These are phyloP conservation scores for Zea mays DNA, from an alignment of 176 grass and related monocot species.

Conservation along the genomic window DNA sequence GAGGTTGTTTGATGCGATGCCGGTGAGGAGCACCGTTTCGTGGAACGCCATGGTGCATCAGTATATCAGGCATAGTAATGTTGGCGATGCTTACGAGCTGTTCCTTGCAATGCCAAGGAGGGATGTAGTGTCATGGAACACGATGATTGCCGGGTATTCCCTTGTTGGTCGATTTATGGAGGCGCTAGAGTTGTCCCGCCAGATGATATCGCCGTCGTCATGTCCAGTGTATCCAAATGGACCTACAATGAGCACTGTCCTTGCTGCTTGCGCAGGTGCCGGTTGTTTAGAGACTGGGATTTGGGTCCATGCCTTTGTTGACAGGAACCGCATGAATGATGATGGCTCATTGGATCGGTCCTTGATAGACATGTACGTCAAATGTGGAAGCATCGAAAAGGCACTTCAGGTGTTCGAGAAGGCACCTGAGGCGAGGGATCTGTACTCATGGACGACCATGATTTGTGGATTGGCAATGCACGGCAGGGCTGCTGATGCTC, in stretches of 20 bases:
- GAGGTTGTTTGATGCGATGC: constrained; percentile 48
- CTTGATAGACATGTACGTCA: constrained; percentile 81
- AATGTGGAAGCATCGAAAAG: constrained; percentile 69
- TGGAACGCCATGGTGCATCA: constrained; percentile 78
- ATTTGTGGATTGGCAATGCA: constrained; percentile 81
- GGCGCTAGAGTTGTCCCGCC: constrained; percentile 58
- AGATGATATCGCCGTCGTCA: constrained; percentile 49
- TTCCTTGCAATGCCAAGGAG: constrained; percentile 60
- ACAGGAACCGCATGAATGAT: constrained; percentile 47
- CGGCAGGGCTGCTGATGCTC: constrained; percentile 54
- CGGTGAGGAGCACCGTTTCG: constrained; percentile 35
- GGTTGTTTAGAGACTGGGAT: constrained; percentile 64
- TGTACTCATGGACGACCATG: constrained; percentile 72
- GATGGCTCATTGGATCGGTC: constrained; percentile 43
- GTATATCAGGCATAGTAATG: constrained; percentile 56
- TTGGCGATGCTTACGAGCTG: constrained; percentile 38
- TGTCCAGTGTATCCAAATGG: constrained; percentile 47
- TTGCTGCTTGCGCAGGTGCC: constrained; percentile 52
- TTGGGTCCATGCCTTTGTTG: constrained; percentile 57
- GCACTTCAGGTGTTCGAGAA: constrained; percentile 71
- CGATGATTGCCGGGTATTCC: constrained; percentile 61
- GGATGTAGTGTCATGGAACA: constrained; percentile 74
- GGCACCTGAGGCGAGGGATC: constrained; percentile 51
- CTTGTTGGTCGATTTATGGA: constrained; percentile 43
- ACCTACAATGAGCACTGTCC: constrained; percentile 59